Evolutionary conservation across 768 basidiomycete genomes (phyloP).

Genomic region (Russula ochroleuca): DNA sequence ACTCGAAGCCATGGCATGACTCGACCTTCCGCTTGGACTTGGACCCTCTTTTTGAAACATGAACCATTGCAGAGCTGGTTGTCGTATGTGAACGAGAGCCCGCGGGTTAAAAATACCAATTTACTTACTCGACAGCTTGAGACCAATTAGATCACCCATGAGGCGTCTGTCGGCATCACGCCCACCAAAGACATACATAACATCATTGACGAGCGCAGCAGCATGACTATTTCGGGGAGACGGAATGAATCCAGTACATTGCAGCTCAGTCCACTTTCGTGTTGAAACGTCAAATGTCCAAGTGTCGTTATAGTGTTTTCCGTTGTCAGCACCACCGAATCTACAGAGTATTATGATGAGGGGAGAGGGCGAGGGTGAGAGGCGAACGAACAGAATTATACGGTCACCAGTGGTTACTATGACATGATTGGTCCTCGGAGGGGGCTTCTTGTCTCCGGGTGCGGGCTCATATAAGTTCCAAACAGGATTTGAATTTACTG

Average conservation of each 20-base stretch:
- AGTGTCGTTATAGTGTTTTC: slow-evolving; percentile 98
- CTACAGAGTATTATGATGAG: slow-evolving; percentile 37
- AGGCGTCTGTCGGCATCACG: slow-evolving; percentile 96
- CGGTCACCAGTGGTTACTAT: slow-evolving; percentile 72
- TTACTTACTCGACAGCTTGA: slow-evolving; percentile 90
- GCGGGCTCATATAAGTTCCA: slow-evolving; percentile 79
- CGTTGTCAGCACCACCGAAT: slow-evolving; percentile 97
- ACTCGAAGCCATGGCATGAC: slow-evolving; percentile 95
- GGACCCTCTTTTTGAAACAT: slow-evolving; percentile 99
- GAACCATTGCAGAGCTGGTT: slow-evolving; percentile 91
- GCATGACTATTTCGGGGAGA: slow-evolving; percentile 94
- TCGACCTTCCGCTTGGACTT: slow-evolving; percentile 83
- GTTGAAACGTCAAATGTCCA: slow-evolving; percentile 89
- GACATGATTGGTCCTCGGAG: slow-evolving; percentile 86
- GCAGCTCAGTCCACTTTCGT: slow-evolving; percentile 82
- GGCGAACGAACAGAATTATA: slow-evolving; percentile 20
- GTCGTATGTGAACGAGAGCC: slow-evolving; percentile 6
- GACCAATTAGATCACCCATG: slow-evolving; percentile 88
- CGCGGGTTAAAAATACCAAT: neutral
- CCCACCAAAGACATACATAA: slow-evolving; percentile 96
- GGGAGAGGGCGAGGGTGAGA: slow-evolving; percentile 16
- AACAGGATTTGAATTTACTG: slow-evolving; percentile 72
- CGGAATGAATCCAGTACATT: slow-evolving; percentile 95
- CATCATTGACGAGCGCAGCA: slow-evolving; percentile 95
- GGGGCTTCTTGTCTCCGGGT: slow-evolving; percentile 55